phyloP scores from a whole-genome alignment of 805 yeast species.

The Schizosaccharomyces japonicus region DNA sequence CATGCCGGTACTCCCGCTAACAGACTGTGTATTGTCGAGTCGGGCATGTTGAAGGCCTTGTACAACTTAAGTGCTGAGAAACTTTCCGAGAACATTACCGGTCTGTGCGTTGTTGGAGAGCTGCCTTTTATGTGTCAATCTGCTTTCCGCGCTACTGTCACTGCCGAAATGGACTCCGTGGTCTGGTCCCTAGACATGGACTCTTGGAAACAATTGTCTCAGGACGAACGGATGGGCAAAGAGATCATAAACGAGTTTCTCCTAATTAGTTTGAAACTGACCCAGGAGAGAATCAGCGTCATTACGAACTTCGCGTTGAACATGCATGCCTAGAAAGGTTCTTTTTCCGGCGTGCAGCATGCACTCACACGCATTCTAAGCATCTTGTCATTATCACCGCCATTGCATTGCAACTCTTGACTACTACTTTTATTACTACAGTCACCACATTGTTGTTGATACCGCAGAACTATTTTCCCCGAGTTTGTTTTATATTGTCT shows the following conservation, averaged over 20 bases:
- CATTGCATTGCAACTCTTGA: too few species aligned
- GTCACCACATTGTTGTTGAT: too few species aligned
- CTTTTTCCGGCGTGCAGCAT: too few species aligned
- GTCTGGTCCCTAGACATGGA: conserved; percentile 42
- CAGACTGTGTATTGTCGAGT: conserved; percentile 36
- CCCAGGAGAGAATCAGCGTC: conserved; percentile 3
- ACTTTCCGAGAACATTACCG: conserved; percentile 28
- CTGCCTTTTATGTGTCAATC: conserved; percentile 19
- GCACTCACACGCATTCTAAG: too few species aligned
- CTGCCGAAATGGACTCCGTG: conserved; percentile 36
- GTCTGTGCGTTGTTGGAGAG: conserved; percentile 58
- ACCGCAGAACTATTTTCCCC: too few species aligned
- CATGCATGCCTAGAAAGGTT: not conserved
- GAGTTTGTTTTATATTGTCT: too few species aligned
- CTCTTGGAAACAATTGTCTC: conserved; percentile 16
- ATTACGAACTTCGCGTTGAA: conserved; percentile 3
- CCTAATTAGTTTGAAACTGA: conserved; percentile 3
- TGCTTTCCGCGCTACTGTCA: conserved; percentile 24
- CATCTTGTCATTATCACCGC: too few species aligned
- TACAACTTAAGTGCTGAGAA: conserved; percentile 26
- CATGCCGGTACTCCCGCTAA: conserved; percentile 25
- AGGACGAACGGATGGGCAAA: not conserved
- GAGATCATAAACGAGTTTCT: conserved; percentile 2
- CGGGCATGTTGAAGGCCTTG: conserved; percentile 30
- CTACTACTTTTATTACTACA: too few species aligned